Percentiles rank a stretch among this genome's conserved stretches.
phyloP scores from a whole-genome alignment of 1,139 yeast species.

The Candida sp. region DNA sequence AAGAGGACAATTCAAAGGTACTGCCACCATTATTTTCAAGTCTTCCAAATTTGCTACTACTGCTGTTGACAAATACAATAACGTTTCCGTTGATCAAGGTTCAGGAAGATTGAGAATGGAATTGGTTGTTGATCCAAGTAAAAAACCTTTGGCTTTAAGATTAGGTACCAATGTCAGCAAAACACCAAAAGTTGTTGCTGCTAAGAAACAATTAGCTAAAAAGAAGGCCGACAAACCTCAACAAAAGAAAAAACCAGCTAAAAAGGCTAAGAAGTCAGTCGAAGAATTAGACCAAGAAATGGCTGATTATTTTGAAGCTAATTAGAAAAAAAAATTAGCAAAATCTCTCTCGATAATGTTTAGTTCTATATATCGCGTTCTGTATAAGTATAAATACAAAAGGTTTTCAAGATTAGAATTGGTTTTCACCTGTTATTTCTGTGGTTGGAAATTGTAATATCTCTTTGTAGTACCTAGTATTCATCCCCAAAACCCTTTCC shows the following conservation, averaged over 20 bases:
- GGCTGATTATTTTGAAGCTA: constrained; percentile 69
- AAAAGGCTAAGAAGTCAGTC: constrained; percentile 68
- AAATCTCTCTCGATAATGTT: background rate
- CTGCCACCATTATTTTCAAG: constrained; percentile 81
- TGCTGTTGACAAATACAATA: constrained; percentile 85
- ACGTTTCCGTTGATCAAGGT: constrained; percentile 93
- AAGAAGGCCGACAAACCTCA: constrained; percentile 22
- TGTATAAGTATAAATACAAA: background rate
- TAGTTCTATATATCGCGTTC: constrained; percentile 1
- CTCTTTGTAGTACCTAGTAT: no score
- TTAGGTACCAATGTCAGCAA: constrained; percentile 48
- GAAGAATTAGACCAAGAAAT: constrained; percentile 93
- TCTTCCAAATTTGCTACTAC: constrained; percentile 58
- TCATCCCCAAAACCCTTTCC: no score
- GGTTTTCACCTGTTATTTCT: no score
- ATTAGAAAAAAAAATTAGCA: constrained; percentile 8
- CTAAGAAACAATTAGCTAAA: constrained; percentile 17
- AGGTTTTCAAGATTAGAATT: no score
- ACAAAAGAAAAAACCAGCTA: constrained; percentile 30
- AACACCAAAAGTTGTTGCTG: constrained; percentile 15
- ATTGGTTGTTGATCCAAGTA: constrained; percentile 80
- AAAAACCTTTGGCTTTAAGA: constrained; percentile 73
- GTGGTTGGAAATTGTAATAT: no score
- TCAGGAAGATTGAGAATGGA: constrained; percentile 76
- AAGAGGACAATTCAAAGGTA: constrained; percentile 88